Conservation (phyloP, 805 yeast species). For the Spathaspora arborariae region DNA sequence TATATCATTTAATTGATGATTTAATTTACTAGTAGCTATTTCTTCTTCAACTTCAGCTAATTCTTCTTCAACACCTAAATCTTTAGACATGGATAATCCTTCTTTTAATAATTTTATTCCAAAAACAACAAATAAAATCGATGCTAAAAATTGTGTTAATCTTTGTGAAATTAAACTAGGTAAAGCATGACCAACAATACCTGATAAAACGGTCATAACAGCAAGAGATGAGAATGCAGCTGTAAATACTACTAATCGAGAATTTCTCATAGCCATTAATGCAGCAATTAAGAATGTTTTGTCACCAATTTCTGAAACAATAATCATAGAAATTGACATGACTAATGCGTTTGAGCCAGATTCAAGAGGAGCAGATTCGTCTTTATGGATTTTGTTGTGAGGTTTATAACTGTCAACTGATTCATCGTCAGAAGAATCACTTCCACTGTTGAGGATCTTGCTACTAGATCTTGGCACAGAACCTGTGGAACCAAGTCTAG, state of each 20-base stretch:
- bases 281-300: constrained; percentile 97
- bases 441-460: constrained; percentile 16
- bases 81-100: constrained; percentile 77
- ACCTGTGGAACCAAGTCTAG: background rate
- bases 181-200: constrained; percentile 85
- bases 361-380: constrained; percentile 2
- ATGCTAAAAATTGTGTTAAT: constrained; percentile 78
- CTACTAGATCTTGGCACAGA: constrained; percentile 1
- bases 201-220: constrained; percentile 89
- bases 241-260: constrained; percentile 78
- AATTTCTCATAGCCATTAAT: constrained; percentile 94
- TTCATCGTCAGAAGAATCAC: constrained; percentile 24
- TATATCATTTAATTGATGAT: constrained; percentile 46
- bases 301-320: constrained; percentile 95
- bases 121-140: constrained; percentile 74
- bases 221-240: constrained; percentile 83
- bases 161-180: constrained; percentile 80
- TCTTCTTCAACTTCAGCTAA: constrained; percentile 97
- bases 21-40: constrained; percentile 60
- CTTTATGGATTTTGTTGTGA: constrained; percentile 11
- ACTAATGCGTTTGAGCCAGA: constrained; percentile 52
- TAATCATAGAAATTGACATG: constrained; percentile 85
- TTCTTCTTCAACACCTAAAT: constrained; percentile 89
- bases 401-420: constrained; percentile 22
- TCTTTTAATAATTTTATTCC: constrained; percentile 75